Evolutionary conservation across 2,329 filamentous ascomycete genomes (phyloP), one percentile per base, ranked within the genome.

Genomic region (Hypomyces perniciosus): DNA sequence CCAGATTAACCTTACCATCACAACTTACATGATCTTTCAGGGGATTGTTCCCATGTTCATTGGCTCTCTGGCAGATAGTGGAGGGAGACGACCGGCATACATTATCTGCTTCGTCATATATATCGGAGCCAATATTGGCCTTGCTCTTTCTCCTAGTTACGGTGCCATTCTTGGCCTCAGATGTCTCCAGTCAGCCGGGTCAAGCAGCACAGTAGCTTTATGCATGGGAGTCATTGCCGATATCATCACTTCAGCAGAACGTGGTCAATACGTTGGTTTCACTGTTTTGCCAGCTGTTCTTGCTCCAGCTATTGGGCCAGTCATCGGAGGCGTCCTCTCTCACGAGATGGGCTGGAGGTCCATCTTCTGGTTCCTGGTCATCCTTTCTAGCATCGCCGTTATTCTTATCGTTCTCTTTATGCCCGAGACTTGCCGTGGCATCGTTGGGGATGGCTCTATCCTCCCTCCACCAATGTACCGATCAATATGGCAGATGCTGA

Each of bases 361-460:
- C 31, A 79, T 84, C 29, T 85, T 85, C 58, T 84, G 81, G 80
- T 81, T 83, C 49, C 63, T 85, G 9, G 66, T 73, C 8, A 81
- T 84, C 7, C 56, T 70, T 1, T 57, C 64, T 0, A 64, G 62
- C 0, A 67, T 72, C 1, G 66, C 74, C 27, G 57, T 78, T 4
- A 46, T 75, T 0, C 54, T 76, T 0, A 60, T 80, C 6, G 39
- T 72, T 1, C 29, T 76, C 0, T 73, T 83, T 38, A 68, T 84
- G 26, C 83, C 81, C 0, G 76, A 80, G 53, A 80, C 77, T 0
- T 74, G 74, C 52, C 64, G 70, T 3, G 58, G 59, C 9, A 67
- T 73, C 10, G 80, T 83, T 0, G 79, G 72, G 6, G 72, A 83
- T 53, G 80, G 79, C 5, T 77, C 72, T 5, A 61, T 75, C 12